These are phyloP conservation scores for Penicillium ucsense DNA, from an alignment of 495 filamentous ascomycete genomes.

Conservation along the genomic window DNA sequence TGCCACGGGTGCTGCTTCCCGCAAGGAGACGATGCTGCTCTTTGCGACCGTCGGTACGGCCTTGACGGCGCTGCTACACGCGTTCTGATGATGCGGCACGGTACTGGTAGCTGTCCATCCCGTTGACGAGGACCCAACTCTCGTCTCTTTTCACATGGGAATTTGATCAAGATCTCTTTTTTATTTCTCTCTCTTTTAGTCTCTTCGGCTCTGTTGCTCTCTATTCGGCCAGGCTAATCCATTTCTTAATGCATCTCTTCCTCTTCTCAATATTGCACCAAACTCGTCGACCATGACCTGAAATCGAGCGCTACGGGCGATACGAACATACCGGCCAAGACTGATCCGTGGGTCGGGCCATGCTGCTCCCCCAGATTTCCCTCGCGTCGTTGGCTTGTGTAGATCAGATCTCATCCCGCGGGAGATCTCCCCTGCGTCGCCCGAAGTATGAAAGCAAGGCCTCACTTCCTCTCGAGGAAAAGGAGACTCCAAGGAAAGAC, in stretches of 20 bases:
- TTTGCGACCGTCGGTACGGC: constrained; percentile 3
- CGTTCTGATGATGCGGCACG: constrained; percentile 4
- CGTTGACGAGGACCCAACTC: neutral
- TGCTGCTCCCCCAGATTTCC: no score
- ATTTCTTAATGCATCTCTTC: no score
- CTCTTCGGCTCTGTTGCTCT: no score
- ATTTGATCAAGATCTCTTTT: no score
- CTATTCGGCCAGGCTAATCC: no score
- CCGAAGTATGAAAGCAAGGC: constrained; percentile 10
- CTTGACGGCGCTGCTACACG: neutral
- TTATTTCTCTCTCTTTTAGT: no score
- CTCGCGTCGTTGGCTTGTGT: neutral
- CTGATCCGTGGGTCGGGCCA: neutral
- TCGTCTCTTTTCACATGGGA: neutral
- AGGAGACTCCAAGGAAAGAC: no score
- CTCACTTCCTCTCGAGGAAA: neutral
- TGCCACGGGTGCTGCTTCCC: neutral
- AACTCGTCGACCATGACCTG: no score
- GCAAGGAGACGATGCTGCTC: neutral
- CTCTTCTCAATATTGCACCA: no score
- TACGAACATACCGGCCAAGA: neutral
- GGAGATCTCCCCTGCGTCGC: constrained; percentile 3
- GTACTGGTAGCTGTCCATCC: no score
- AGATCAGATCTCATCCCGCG: neutral
- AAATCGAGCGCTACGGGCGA: no score